These are phyloP conservation scores for Talaromyces sp. DNA, from an alignment of 2,329 filamentous ascomycete species.

Conservation along the genomic window DNA sequence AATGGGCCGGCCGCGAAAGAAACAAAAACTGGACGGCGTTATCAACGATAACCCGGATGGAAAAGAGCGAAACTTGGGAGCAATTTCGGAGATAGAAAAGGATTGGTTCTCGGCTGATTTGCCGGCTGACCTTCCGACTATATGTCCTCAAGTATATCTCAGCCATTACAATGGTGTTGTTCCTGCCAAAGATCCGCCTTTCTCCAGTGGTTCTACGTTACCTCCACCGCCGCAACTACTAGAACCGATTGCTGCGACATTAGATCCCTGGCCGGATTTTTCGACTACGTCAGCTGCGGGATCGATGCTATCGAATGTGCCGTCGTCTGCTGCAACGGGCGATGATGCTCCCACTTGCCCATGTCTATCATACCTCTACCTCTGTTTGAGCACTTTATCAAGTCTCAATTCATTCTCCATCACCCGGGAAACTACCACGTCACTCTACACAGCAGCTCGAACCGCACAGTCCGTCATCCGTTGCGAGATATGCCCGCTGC, in stretches of 20 bases:
- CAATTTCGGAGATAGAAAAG: constrained; percentile 26
- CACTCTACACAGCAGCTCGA: constrained; percentile 41
- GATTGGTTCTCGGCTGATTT: constrained; percentile 21
- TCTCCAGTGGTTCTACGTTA: not conserved
- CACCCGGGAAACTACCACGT: constrained; percentile 41
- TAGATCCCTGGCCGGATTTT: constrained; percentile 42
- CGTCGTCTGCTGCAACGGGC: constrained; percentile 22
- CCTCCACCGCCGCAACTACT: constrained; percentile 25
- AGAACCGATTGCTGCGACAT: constrained; percentile 28
- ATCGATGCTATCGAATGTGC: constrained; percentile 24
- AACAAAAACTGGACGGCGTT: constrained; percentile 33
- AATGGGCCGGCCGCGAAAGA: constrained; percentile 48
- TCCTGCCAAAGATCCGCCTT: constrained; percentile 17
- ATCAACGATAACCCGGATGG: not conserved
- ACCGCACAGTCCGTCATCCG: constrained; percentile 42
- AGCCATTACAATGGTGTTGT: not conserved
- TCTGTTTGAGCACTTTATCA: constrained; percentile 42
- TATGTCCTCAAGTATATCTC: constrained; percentile 30
- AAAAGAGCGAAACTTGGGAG: constrained; percentile 9
- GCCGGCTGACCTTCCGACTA: constrained; percentile 25
- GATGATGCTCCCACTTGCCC: constrained; percentile 29
- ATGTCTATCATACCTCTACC: constrained; percentile 43
- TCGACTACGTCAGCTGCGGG: constrained; percentile 34
- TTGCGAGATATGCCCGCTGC: constrained; percentile 41
- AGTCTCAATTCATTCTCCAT: constrained; percentile 43